phyloP scores from a whole-genome alignment of 129 eudicot species.

The Flaveria linearis region DNA sequence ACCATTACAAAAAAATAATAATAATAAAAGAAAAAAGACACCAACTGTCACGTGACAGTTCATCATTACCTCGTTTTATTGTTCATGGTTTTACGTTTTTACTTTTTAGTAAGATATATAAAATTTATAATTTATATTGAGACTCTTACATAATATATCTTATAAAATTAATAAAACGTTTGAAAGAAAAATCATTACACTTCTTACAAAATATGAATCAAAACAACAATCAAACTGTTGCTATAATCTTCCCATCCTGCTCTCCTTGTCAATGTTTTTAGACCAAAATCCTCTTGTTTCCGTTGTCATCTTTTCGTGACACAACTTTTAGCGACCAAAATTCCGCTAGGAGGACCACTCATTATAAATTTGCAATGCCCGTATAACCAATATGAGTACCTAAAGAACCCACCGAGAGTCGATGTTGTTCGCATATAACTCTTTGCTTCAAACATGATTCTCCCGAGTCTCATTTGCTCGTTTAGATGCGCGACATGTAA shows the following conservation, averaged over 20 bases:
- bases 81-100: no score
- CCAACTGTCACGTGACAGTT: no score
- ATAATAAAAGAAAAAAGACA: no score
- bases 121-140: not conserved
- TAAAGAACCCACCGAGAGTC: conserved; percentile 59
- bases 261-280: not conserved
- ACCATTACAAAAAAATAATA: no score
- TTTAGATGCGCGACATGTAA: conserved; percentile 41
- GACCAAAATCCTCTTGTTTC: conserved; percentile 13
- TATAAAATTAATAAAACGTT: not conserved
- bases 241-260: not conserved
- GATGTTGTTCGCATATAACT: conserved; percentile 64
- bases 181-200: not conserved
- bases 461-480: conserved; percentile 54
- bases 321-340: conserved; percentile 57
- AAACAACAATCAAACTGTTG: conserved; percentile 9
- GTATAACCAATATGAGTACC: conserved; percentile 73
- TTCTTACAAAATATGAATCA: not conserved
- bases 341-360: conserved; percentile 79
- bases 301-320: conserved; percentile 50
- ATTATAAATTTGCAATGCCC: conserved; percentile 60
- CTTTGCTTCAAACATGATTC: conserved; percentile 51
- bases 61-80: no score
- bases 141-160: not conserved
- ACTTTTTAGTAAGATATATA: not conserved